A percentile compares a stretch with the other conserved stretches of the same genome.
These are phyloP conservation scores for Pinus taeda DNA, from an alignment of 75 land plant species.

Conservation along the genomic window DNA sequence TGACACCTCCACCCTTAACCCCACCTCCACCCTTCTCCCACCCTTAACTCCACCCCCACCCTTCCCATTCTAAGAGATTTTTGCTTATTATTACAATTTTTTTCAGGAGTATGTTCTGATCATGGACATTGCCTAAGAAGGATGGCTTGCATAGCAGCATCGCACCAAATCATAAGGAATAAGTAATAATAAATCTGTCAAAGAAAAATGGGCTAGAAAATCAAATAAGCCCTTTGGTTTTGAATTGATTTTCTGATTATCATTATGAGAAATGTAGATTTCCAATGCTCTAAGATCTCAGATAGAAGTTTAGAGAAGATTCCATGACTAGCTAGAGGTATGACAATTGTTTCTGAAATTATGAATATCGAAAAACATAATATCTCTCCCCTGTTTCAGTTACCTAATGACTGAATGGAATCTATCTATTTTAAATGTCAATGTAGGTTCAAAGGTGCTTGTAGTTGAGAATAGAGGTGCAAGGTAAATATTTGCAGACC, in stretches of 20 bases:
- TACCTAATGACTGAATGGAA: background rate
- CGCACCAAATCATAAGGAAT: background rate
- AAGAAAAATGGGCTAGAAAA: background rate
- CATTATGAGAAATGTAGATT: slow-evolving; percentile 9
- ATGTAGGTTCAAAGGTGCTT: slow-evolving; percentile 41
- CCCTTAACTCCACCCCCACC: too few species aligned
- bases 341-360: background rate
- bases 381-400: background rate
- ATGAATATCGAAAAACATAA: too few species aligned
- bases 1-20: too few species aligned
- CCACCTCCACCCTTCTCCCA: too few species aligned
- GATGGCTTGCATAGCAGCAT: background rate
- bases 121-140: background rate
- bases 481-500: slow-evolving; percentile 48
- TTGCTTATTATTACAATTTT: background rate
- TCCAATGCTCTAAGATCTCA: slow-evolving; percentile 6
- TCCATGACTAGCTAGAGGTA: slow-evolving; percentile 19
- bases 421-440: background rate
- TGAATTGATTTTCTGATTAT: background rate
- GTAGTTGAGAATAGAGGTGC: slow-evolving; percentile 47
- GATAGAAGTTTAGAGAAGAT: slow-evolving; percentile 8
- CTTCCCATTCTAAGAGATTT: background rate
- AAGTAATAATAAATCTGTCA: background rate
- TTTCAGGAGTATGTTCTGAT: background rate
- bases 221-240: background rate